Base-by-base conservation (phyloP, 805 yeast genomes). In the Sungouiozyma intestinalis region DNA sequence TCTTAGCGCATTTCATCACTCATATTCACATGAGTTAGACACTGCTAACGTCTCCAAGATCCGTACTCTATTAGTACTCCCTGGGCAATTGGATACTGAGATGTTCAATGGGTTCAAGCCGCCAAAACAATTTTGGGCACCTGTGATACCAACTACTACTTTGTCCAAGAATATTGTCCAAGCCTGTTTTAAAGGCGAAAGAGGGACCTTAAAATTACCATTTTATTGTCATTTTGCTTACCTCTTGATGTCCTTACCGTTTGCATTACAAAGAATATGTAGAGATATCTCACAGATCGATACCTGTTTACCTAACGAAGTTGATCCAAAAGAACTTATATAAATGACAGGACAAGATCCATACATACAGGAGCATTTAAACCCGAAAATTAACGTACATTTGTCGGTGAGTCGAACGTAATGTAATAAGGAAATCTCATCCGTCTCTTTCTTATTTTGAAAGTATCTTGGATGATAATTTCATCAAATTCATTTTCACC, bases 21-120 rank as follows among this genome's bases (percentile, higher is more conserved):
- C 92, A 0, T 65, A 85, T 31, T 77, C 85, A 0, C 80, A 77
- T 51, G 96, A 88, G 59, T 53, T 81, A 1, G 73, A 76, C 0
- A 61, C 70, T 5, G 52, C 69, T 31, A 63, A 62, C 36, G 58
- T 62, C 2, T 52, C 62, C 2, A 79, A 84, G 7, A 74, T 85
- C 31, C 74, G 83, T 49, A 81, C 92, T 0, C 63, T 88, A 40
- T 64, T 88, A 17, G 75, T 86, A 0, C 72, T 85, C 41, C 92
- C 95, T 0, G 97, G 97, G 0, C 97, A 88, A 57, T 55, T 88
- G 46, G 73, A 74, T 43, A 85, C 96, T 0, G 54, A 60, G 2
- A 72, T 88, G 85, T 88, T 88, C 54, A 62, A 64, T n/a, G 82
- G 82, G 13, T 81, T 88, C 21, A 52, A 63, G 29, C 83, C 95